Base-by-base conservation (phyloP, 495 filamentous ascomycete genomes). In the Penicillium canariense region DNA sequence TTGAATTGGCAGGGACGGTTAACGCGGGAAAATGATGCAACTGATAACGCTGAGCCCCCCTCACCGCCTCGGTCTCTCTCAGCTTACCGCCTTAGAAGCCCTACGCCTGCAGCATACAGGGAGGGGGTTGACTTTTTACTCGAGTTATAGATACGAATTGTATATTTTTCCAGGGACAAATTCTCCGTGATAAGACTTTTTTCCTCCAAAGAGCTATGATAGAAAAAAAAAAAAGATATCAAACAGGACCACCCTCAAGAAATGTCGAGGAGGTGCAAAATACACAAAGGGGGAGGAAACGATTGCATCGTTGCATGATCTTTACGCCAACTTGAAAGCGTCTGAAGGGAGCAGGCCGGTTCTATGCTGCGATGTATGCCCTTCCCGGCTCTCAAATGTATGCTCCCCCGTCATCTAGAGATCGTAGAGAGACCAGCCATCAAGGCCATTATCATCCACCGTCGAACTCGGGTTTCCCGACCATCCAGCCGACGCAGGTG, bases 351-450 rank as follows among this genome's bases (percentile, higher is more conserved):
- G 25, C 12, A 30, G 14, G 25, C n/a, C 23, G 43, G 43, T 46
- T 54, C 52, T 54, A 54, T 54, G 32, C 17, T 32, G 38, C 38
- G 20, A n/a, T 25, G 32, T 42, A 56, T 56, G 48, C 48, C 20
- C 18, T 15, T 15, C 8, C 31, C 28, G n/a, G 30, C 6, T 12
- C 12, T 32, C 30, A 12, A 12, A 32, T 12, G 30, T n/a, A 32
- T 32, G 30, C 30, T 23, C 17, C 46, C 28, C 18, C 1, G 22
- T 18, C 20, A 42, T 43, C 61, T 67, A 75, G 17, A 76, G 54
- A 43, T 69, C 69, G 54, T 76, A 76, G 35, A 69, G 63, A 44
- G 65, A 66, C 73, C 72, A 76, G 55, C 73, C 72, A 56, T 76
- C 70, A 40, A 71, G 60, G 58, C 58, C 50, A 32, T 75, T 52